Base-by-base conservation (phyloP, 2,329 filamentous ascomycete species). In the Neoscytalidium dimidiatum region DNA sequence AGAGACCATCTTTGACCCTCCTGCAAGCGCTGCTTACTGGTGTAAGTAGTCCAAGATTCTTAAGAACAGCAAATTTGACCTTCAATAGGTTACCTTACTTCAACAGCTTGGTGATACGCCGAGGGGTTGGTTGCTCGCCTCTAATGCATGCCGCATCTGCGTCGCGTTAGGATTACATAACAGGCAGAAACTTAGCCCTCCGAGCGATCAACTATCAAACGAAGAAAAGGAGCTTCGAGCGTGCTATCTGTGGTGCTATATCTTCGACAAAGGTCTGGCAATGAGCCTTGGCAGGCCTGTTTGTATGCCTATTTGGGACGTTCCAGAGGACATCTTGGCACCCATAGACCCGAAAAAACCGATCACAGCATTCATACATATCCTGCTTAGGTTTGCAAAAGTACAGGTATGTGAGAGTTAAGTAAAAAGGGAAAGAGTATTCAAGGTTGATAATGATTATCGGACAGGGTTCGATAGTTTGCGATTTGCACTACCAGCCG, bases 61-160 rank as follows among this genome's bases (percentile, higher is more conserved):
- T 23, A 17, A 19, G 1, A 26, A 38, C 1, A 14, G 41, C n/a
- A 19, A n/a, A 13, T 35, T 1, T 61, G 17, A 62, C 29, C 13
- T 13, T 6, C 3, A 43, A 43, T 28, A 74, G 70, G 71, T 71
- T 35, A 69, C 73, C 44, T 68, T 75, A 53, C 72, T 75, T 70
- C 73, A 75, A 51, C 72, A 75, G 13, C 69, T 75, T 7, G 74
- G 74, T 2, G 75, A 76, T n/a, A 71, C 74, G 2, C 68, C 68
- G 14, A 71, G 68, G 23, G 75, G 73, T 46, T 76, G 73, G 74
- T 69, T 69, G 19, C 69, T 76, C 4, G 73, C 69, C 14, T 68
- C 74, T 6, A 68, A 72, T 48, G 74, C 74, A n/a, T 75, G 72
- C 21, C 72, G 71, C 21, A 71, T 71, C 2, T 71, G 74, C 2